These are phyloP conservation scores for Brachypodium distachyon DNA, from an alignment of 202 grass and related monocot species.

Conservation along the genomic window DNA sequence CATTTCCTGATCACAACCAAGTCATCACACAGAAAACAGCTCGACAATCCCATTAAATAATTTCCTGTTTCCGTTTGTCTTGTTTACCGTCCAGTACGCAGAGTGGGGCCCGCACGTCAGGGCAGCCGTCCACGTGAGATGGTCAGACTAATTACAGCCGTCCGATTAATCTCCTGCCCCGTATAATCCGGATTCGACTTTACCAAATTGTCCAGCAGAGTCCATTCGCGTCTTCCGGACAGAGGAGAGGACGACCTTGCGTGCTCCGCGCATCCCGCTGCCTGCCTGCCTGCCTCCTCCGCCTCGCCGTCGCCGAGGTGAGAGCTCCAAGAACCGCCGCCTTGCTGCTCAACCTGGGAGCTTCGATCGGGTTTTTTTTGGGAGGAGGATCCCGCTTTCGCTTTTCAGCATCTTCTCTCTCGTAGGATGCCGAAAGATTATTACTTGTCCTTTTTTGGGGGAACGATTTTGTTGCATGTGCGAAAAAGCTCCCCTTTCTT, in stretches of 20 bases:
- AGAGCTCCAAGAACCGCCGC: constrained; percentile 9
- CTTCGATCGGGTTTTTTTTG: neutral
- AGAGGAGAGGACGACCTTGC: neutral
- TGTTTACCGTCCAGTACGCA: neutral
- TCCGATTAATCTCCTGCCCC: neutral
- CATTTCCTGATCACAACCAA: neutral
- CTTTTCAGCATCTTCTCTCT: neutral
- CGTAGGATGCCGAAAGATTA: neutral
- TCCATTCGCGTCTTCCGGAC: neutral
- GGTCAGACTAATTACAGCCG: neutral
- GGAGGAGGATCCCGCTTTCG: neutral
- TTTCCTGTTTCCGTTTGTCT: neutral
- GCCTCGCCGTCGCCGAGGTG: constrained; percentile 34
- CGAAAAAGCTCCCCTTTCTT: neutral
- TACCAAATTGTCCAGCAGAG: neutral
- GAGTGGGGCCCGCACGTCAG: neutral
- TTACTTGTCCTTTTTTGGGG: neutral
- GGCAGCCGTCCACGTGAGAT: neutral
- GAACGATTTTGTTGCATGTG: neutral
- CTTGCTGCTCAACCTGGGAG: neutral
- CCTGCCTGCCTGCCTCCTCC: neutral
- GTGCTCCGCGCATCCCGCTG: constrained; percentile 17
- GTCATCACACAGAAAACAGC: neutral
- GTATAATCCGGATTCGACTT: neutral
- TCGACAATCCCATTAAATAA: constrained; percentile 8